Evolutionary conservation across 257 asterid species (phyloP), one percentile per base, ranked within the genome.

Genomic region (Fraxinus americana): DNA sequence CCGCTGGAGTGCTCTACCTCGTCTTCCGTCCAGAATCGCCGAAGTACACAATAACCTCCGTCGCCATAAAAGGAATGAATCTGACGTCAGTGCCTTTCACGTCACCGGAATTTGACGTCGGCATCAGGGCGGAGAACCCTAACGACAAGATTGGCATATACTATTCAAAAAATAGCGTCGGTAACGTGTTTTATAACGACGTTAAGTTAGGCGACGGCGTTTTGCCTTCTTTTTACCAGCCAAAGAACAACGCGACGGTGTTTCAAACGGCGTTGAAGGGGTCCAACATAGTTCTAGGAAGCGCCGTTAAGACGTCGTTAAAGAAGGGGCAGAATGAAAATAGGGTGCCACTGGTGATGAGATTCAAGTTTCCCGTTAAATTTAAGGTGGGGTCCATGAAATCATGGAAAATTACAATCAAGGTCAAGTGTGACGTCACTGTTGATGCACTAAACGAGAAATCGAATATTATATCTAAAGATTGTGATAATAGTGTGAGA

Each of bases 1-100:
- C 99, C 57, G 96, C 91, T 82, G 97, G 90, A 29, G 91, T 86
- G 6, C 81, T 95, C 54, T 93, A 86, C 90, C 91, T 89, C 74
- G 90, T 88, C 16, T 86, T 88, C 90, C 82, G 93, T 0, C 96
- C 96, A 74, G 87, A 84, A 80, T 65, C 97, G 1, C 98, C 97
- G 0, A 81, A 83, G 16, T 92, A 90, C 78, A 8, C 88, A 1
- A 85, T 95, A 38, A 76, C 91, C 4, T 57, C 43, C 8, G 48
- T 93, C 71, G 76, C 91, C 1, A 59, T 91, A 72, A 75, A 76
- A 57, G 90, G 93, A 2, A 72, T 94, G 85, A 86, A 89, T 70
- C 74, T 87, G 71, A 89, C 93, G 59, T 88, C 98, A 6, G 50
- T 86, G 32, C 70, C 86, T 19, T 82, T 89, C 1, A 35, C 83